A percentile compares a stretch with the other conserved stretches of the same genome.
Evolutionary conservation across 805 yeast species (phyloP).

Genomic region (Hanseniaspora mollemarum): DNA sequence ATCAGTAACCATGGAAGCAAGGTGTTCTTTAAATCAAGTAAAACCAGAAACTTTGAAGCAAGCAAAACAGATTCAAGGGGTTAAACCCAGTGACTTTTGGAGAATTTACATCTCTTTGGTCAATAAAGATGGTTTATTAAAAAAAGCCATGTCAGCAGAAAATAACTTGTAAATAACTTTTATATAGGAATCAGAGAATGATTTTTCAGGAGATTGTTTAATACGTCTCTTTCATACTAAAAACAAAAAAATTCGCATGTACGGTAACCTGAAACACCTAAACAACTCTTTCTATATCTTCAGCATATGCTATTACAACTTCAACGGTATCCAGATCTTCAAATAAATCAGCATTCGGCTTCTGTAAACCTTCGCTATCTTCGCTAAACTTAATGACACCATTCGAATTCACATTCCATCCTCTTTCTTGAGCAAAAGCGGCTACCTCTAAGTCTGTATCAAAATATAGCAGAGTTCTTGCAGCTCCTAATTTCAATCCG

Average conservation of each 20-base stretch:
- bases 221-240: too few species aligned
- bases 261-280: not conserved
- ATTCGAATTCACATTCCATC: conserved; percentile 49
- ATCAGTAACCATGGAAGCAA: conserved; percentile 67
- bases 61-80: conserved; percentile 87
- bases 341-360: conserved; percentile 21
- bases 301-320: conserved; percentile 4
- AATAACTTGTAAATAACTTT: not conserved
- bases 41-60: conserved; percentile 90
- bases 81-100: conserved; percentile 47
- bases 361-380: conserved; percentile 19
- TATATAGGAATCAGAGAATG: not conserved
- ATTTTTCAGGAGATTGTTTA: not conserved
- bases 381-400: conserved; percentile 38
- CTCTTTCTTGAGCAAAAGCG: conserved; percentile 40
- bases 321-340: conserved; percentile 10
- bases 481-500: conserved; percentile 62
- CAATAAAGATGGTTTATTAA: not conserved
- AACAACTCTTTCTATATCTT: conserved; percentile 9
- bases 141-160: not conserved
- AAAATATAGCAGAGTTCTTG: conserved; percentile 68
- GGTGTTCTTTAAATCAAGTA: conserved; percentile 53
- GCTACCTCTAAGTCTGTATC: conserved; percentile 44
- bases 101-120: conserved; percentile 53
- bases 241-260: not conserved